phyloP scores from a whole-genome alignment of 106 monocot genomes.

The Dendrobium huoshanense region DNA sequence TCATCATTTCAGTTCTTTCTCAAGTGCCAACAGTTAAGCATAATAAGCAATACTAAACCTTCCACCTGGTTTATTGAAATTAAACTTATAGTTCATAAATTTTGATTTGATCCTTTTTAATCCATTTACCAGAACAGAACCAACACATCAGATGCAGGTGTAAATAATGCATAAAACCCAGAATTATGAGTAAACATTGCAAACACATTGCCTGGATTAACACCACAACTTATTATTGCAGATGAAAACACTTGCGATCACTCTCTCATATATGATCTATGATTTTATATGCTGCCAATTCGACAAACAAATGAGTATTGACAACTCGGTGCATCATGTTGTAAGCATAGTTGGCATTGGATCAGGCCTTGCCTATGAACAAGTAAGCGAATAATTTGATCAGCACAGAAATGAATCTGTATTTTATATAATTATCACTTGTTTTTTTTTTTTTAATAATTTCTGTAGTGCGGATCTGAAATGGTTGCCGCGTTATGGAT shows the following conservation, averaged over 20 bases:
- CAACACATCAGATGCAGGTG: no score
- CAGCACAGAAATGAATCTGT: background rate
- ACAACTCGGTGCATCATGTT: constrained; percentile 19
- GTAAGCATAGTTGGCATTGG: constrained; percentile 24
- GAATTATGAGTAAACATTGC: no score
- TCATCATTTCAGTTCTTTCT: no score
- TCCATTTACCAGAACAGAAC: no score
- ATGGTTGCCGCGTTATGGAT: constrained; percentile 22
- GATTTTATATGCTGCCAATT: constrained; percentile 24
- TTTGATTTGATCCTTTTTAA: no score
- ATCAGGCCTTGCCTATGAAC: constrained; percentile 20
- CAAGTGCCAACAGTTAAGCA: no score
- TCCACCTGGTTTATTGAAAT: no score
- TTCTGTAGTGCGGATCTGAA: constrained; percentile 19
- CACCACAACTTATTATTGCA: background rate
- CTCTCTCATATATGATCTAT: constrained; percentile 22
- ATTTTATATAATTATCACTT: background rate
- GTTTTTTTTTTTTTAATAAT: background rate
- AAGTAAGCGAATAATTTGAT: constrained; percentile 1
- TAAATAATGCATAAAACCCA: no score
- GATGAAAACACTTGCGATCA: constrained; percentile 24
- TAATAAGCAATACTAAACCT: no score
- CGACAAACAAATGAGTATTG: constrained; percentile 10
- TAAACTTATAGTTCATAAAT: background rate
- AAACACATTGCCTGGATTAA: background rate